phyloP scores from a whole-genome alignment of 768 basidiomycete genomes.

The Boletus bicolor region DNA sequence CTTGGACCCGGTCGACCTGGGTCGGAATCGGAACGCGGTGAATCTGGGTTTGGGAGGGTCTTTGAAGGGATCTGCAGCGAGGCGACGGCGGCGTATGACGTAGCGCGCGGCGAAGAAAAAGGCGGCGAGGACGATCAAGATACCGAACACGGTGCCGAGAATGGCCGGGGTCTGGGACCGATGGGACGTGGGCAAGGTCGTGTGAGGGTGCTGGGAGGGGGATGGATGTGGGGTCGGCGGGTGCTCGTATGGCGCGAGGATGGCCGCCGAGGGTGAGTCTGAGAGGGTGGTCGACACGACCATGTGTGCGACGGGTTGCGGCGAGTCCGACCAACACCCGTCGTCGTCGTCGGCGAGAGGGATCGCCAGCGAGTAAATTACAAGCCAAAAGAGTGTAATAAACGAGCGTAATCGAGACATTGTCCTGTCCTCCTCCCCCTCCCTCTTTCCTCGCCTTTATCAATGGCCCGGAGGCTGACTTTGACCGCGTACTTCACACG shows the following conservation, averaged over 20 bases:
- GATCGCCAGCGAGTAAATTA: background rate
- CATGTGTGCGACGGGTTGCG: background rate
- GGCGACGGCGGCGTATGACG: slow-evolving; percentile 14
- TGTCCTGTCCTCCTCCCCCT: background rate
- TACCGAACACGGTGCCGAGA: slow-evolving; percentile 17
- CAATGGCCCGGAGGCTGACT: slow-evolving; percentile 22
- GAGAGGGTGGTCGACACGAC: background rate
- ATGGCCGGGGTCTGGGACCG: slow-evolving; percentile 9
- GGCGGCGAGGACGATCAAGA: slow-evolving; percentile 12
- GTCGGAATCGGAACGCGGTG: background rate
- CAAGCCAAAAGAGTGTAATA: slow-evolving; percentile 13
- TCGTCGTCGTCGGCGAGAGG: slow-evolving; percentile 10
- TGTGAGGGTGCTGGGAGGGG: slow-evolving; percentile 7
- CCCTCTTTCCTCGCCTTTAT: slow-evolving; percentile 1
- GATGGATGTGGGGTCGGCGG: slow-evolving; percentile 9
- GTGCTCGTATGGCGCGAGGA: slow-evolving; percentile 15
- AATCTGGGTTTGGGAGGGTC: slow-evolving; percentile 10
- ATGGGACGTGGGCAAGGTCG: slow-evolving; percentile 6
- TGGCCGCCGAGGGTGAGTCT: background rate
- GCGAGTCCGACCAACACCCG: background rate
- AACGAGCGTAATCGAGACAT: slow-evolving; percentile 23
- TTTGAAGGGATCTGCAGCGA: slow-evolving; percentile 6
- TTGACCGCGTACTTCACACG: slow-evolving; percentile 4
- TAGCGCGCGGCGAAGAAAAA: slow-evolving; percentile 4
- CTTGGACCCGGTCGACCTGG: slow-evolving; percentile 3